phyloP scores from a whole-genome alignment of 2,329 filamentous ascomycete genomes.

The Aspergillus ibericus region DNA sequence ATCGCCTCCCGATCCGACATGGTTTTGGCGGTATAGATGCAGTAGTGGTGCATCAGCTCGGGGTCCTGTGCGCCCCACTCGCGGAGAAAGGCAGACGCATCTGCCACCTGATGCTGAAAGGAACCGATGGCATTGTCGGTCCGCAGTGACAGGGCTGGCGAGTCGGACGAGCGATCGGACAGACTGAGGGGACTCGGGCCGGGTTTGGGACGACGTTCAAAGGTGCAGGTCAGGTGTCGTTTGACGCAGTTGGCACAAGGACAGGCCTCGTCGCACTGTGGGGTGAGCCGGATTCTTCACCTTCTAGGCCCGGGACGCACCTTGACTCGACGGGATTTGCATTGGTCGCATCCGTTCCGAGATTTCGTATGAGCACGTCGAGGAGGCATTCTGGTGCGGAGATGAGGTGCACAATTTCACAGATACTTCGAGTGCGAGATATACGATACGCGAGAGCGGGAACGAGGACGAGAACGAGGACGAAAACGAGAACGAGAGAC shows the following conservation, averaged over 20 bases:
- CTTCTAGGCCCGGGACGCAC: constrained; percentile 7
- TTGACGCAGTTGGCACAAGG: constrained; percentile 29
- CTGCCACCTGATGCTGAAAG: not conserved
- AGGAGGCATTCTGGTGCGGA: constrained; percentile 17
- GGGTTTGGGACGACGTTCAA: constrained; percentile 1
- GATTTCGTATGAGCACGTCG: constrained; percentile 29
- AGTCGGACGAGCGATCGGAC: constrained; percentile 9
- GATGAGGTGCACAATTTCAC: not conserved
- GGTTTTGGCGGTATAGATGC: constrained; percentile 32
- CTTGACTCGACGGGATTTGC: constrained; percentile 27
- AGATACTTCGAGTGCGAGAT: not conserved
- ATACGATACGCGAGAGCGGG: not conserved
- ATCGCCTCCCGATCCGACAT: constrained; percentile 14
- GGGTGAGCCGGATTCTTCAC: not conserved
- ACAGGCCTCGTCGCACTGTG: constrained; percentile 28
- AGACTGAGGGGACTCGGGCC: not conserved
- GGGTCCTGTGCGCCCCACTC: constrained; percentile 14
- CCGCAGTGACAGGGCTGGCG: constrained; percentile 29
- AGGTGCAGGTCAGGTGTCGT: constrained; percentile 22
- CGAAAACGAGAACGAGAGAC: too few species aligned
- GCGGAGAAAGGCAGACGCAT: constrained; percentile 2
- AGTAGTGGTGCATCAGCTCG: constrained; percentile 46
- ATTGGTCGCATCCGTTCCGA: constrained; percentile 29
- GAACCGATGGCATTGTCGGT: not conserved
- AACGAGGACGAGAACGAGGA: not conserved